phyloP scores from a whole-genome alignment of 2,329 filamentous ascomycete species.

The Ophiostoma perfectum region DNA sequence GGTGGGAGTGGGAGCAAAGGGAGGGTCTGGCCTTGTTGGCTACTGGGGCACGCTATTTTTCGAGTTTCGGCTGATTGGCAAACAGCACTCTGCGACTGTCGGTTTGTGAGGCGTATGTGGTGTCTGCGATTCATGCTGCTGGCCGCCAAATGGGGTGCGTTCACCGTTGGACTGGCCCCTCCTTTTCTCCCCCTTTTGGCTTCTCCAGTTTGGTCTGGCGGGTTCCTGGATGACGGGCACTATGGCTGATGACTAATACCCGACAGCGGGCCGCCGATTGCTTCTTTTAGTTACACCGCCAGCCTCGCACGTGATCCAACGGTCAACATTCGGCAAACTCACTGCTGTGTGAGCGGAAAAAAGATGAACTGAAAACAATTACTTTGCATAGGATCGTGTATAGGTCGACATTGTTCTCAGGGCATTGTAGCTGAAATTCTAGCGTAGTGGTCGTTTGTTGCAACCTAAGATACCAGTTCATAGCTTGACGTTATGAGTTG shows the following conservation, averaged over 20 bases:
- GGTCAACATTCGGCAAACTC: no score
- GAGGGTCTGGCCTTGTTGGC: not conserved
- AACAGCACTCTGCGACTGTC: not conserved
- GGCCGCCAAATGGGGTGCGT: not conserved
- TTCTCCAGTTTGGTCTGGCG: not conserved
- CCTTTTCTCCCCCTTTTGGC: slow-evolving; percentile 10
- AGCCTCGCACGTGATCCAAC: slow-evolving; percentile 6
- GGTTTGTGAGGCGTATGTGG: not conserved
- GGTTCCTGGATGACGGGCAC: not conserved
- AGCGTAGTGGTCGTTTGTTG: no score
- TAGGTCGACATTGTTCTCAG: no score
- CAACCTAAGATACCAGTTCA: no score
- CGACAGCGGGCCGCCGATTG: not conserved
- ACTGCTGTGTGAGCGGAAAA: not conserved
- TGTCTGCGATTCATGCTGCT: not conserved
- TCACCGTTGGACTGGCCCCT: slow-evolving; percentile 12
- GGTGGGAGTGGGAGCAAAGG: not conserved
- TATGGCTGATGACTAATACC: not conserved
- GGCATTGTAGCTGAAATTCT: no score
- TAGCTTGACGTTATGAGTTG: no score
- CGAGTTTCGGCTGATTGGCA: no score
- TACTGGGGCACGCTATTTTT: not conserved
- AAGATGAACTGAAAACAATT: not conserved
- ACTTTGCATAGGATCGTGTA: no score
- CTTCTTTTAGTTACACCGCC: not conserved